Base-by-base conservation (phyloP, 2,329 filamentous ascomycete genomes). In the Fusarium sp. region DNA sequence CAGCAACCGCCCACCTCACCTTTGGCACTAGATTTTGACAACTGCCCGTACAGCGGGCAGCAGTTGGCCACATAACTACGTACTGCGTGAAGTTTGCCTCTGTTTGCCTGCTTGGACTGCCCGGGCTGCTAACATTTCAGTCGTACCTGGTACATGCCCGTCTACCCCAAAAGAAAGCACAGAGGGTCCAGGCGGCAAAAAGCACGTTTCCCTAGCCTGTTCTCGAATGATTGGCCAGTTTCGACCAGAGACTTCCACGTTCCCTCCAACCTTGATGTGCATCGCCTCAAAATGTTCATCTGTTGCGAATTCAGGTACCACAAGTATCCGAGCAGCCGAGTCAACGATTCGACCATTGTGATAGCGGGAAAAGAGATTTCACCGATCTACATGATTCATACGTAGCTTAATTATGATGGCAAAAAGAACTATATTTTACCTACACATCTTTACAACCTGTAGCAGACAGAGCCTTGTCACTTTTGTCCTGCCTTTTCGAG, bases 231-330 rank as follows among this genome's bases (percentile, higher is more conserved):
- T 74, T 74, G 71, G 71, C 43, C 23, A 45, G 54, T 46, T 50
- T 39, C 54, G 73, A 56, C 72, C 66, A 70, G 66, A 74, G 61
- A 39, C 60, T 74, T 73, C 66, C 68, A 73, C 52, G 62, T 67
- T 55, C 27, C 41, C 44, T 45, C 60, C 49, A 50, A 64, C 41
- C 49, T 66, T 49, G 14, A 65, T 39, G 33, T 53, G 54, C 45
- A 61, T 65, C 58, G 58, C 67, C 67, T 67, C 67, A 61, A 22
- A 48, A 43, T 23, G 56, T 49, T 65, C 32, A 46, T 62, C 40
- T 53, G 49, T 62, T 69, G 56, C 65, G 65, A 57, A 37, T 54
- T 47, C 56, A 68, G 65, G 65, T 68, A 68, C 65, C 65, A 65
- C 50, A 65, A 61, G 45, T 44, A 52, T 23, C 48, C 46, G 61